Conservation (phyloP, 345 rosid species). For the Abelmoschus esculentus region DNA sequence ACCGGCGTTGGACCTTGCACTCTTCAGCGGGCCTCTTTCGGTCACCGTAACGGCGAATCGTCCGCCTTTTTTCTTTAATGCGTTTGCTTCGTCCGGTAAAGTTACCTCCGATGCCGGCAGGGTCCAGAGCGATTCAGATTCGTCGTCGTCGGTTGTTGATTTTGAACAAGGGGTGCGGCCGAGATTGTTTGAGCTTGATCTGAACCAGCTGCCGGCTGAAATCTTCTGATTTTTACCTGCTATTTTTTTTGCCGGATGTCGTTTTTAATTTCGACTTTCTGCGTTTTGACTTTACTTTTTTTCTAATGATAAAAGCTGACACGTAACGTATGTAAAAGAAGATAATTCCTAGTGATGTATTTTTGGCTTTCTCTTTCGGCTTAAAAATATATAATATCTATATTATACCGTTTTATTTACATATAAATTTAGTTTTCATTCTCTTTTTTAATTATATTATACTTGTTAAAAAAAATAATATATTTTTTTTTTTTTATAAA, state of each 20-base stretch:
- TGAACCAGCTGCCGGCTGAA: slow-evolving; percentile 54
- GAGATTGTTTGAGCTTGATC: slow-evolving; percentile 52
- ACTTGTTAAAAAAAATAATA: no score
- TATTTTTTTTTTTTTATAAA: no score
- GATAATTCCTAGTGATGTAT: background rate
- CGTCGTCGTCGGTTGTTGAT: slow-evolving; percentile 50
- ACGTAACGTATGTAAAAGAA: background rate
- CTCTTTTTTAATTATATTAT: no score
- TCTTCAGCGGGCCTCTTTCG: slow-evolving; percentile 29
- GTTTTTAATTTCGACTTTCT: slow-evolving; percentile 12
- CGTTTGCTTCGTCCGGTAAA: slow-evolving; percentile 32
- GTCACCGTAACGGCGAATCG: slow-evolving; percentile 25
- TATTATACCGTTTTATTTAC: no score
- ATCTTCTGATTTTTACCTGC: slow-evolving; percentile 28
- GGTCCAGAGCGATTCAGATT: slow-evolving; percentile 59
- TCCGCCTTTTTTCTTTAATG: slow-evolving; percentile 48
- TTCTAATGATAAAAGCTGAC: background rate
- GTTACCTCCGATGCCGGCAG: slow-evolving; percentile 16
- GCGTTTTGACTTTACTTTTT: slow-evolving; percentile 3
- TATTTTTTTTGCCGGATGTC: slow-evolving; percentile 12
- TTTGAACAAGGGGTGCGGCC: slow-evolving; percentile 27
- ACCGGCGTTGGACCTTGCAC: slow-evolving; percentile 47
- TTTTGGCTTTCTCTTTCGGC: background rate
- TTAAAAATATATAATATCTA: no score
- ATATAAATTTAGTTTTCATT: no score